Percentiles rank a stretch among this genome's conserved stretches.
These are phyloP conservation scores for Colletotrichum higginsianum DNA, from an alignment of 2,329 filamentous ascomycete genomes.

Conservation along the genomic window DNA sequence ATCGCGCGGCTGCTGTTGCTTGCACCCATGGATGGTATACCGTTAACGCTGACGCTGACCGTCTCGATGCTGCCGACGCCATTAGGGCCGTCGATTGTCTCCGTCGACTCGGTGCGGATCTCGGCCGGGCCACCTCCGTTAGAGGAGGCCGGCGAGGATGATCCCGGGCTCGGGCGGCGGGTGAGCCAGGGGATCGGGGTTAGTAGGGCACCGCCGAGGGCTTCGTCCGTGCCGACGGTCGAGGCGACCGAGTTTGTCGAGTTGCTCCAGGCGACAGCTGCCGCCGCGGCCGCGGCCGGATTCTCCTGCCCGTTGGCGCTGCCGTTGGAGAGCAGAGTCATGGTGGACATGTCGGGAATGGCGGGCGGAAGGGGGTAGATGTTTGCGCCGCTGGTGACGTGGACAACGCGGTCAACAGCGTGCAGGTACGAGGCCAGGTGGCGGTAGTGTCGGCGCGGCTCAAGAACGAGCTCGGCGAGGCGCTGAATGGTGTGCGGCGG, in stretches of 20 bases:
- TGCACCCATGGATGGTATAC: conserved; percentile 69
- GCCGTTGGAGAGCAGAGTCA: conserved; percentile 73
- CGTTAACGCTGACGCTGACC: conserved; percentile 82
- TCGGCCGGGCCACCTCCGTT: conserved; percentile 56
- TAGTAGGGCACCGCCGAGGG: conserved; percentile 88
- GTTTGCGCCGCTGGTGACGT: conserved; percentile 86
- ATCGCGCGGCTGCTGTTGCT: conserved; percentile 64
- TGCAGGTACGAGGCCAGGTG: conserved; percentile 88
- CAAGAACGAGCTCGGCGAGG: conserved; percentile 86
- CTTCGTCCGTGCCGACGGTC: conserved; percentile 85
- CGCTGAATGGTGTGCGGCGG: conserved; percentile 96
- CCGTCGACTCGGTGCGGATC: conserved; percentile 80
- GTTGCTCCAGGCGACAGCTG: conserved; percentile 64
- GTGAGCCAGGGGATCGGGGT: conserved; percentile 95
- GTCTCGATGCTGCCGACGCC: conserved; percentile 86
- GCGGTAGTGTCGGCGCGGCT: conserved; percentile 84
- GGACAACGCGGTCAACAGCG: conserved; percentile 90
- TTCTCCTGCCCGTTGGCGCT: conserved; percentile 60
- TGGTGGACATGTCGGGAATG: conserved; percentile 70
- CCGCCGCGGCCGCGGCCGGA: conserved; percentile 55
- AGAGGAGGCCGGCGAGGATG: conserved; percentile 39
- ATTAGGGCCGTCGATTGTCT: conserved; percentile 86
- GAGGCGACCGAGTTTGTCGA: conserved; percentile 57
- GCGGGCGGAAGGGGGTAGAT: conserved; percentile 86
- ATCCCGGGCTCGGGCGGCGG: conserved; percentile 48